Evolutionary conservation across 306 rosid genomes (phyloP).

Genomic region (Aeschynomene evenia): DNA sequence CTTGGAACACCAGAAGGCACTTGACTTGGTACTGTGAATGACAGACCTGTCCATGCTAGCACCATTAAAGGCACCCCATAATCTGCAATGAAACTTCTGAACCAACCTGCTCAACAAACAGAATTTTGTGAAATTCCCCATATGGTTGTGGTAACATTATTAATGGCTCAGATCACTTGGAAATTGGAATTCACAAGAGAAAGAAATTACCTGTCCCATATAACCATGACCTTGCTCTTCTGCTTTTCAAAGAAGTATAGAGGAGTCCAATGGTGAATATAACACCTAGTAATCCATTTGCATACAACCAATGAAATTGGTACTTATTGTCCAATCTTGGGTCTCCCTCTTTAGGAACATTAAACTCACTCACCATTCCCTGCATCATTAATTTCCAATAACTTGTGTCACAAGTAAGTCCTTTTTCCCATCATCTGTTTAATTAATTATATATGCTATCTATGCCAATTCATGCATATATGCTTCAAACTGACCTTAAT

Average conservation of each 20-base stretch:
- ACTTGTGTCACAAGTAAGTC: background rate
- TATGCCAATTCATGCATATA: too few species aligned
- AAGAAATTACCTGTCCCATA: conserved; percentile 89
- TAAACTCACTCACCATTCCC: conserved; percentile 77
- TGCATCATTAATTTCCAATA: conserved; percentile 21
- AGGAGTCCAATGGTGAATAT: conserved; percentile 77
- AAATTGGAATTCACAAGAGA: conserved; percentile 17
- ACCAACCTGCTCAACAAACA: conserved; percentile 45
- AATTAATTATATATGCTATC: too few species aligned
- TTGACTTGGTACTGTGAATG: conserved; percentile 56
- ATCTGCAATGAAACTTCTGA: conserved; percentile 74
- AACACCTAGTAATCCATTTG: conserved; percentile 75
- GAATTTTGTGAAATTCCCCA: background rate
- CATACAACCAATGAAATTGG: conserved; percentile 62
- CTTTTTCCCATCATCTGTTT: too few species aligned
- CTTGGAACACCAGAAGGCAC: conserved; percentile 79
- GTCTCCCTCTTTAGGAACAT: conserved; percentile 54
- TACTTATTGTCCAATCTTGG: conserved; percentile 39
- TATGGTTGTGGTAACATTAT: background rate
- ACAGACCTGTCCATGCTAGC: conserved; percentile 67
- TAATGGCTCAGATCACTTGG: background rate
- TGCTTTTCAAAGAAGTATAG: conserved; percentile 65
- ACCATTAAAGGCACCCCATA: conserved; percentile 91
- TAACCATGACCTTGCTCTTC: conserved; percentile 86
- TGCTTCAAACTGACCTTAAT: conserved; percentile 68